These are phyloP conservation scores for Phellopilus nigrolimitatus DNA, from an alignment of 1,284 basidiomycete species.

Conservation along the genomic window DNA sequence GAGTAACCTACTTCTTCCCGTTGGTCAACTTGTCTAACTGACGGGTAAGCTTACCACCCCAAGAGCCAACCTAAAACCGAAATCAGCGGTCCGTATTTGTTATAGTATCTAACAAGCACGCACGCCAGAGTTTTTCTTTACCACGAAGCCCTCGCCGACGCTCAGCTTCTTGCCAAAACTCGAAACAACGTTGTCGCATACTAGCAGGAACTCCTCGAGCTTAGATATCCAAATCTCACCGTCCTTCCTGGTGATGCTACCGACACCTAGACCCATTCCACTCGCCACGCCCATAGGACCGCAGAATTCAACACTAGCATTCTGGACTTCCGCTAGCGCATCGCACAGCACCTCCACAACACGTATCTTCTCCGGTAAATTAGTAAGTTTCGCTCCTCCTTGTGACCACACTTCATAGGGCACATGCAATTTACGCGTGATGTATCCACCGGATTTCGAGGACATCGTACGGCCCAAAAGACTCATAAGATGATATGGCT, in stretches of 20 bases:
- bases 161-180: constrained; percentile 88
- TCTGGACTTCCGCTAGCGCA: constrained; percentile 72
- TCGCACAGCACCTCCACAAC: constrained; percentile 75
- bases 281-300: constrained; percentile 74
- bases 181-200: constrained; percentile 82
- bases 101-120: too few relatives aligned
- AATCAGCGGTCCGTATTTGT: constrained; percentile 2
- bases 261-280: constrained; percentile 65
- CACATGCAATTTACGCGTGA: constrained; percentile 84
- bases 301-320: constrained; percentile 61
- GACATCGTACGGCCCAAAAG: constrained; percentile 78
- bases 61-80: constrained; percentile 47
- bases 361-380: constrained; percentile 80
- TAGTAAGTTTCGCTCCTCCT: constrained; percentile 76
- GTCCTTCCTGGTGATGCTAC: constrained; percentile 62
- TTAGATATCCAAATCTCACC: constrained; percentile 67
- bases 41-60: constrained; percentile 79
- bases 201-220: constrained; percentile 66
- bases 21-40: constrained; percentile 89
- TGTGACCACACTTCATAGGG: constrained; percentile 89
- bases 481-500: constrained; percentile 89
- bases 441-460: constrained; percentile 78
- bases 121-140: constrained; percentile 72
- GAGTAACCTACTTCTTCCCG: constrained; percentile 72
- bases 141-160: constrained; percentile 76